phyloP scores from a whole-genome alignment of 495 filamentous ascomycete genomes.

The Talaromyces stipitatus region DNA sequence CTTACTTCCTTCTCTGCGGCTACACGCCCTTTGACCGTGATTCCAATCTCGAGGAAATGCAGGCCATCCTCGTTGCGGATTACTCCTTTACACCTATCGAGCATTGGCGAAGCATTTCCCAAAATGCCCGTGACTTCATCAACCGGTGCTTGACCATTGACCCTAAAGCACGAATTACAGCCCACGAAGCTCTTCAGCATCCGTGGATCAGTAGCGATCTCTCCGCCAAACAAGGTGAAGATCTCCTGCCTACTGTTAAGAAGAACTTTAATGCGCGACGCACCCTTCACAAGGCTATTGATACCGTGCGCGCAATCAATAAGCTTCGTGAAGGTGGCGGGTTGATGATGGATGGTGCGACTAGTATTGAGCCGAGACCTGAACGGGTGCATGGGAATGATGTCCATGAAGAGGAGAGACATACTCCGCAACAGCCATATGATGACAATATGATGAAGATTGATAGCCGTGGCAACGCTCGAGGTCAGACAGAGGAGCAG shows the following conservation, averaged over 20 bases:
- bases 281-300: constrained; percentile 92
- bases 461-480: constrained; percentile 50
- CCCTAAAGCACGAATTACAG: constrained; percentile 79
- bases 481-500: constrained; percentile 58
- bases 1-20: constrained; percentile 94
- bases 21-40: constrained; percentile 98
- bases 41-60: constrained; percentile 97
- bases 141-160: constrained; percentile 82
- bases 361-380: constrained; percentile 55
- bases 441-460: constrained; percentile 37
- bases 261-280: constrained; percentile 98
- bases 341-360: constrained; percentile 72
- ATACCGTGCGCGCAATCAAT: constrained; percentile 97
- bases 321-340: constrained; percentile 82
- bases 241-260: constrained; percentile 87
- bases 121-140: constrained; percentile 84
- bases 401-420: constrained; percentile 22
- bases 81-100: constrained; percentile 94
- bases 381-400: constrained; percentile 40
- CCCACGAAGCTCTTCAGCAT: constrained; percentile 85
- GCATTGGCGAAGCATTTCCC: constrained; percentile 93
- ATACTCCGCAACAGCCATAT: constrained; percentile 23
- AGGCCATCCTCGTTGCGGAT: constrained; percentile 92
- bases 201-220: constrained; percentile 64
- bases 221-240: constrained; percentile 34